Evolutionary conservation across 768 basidiomycete genomes (phyloP).

Genomic region (Ramaria sp.): DNA sequence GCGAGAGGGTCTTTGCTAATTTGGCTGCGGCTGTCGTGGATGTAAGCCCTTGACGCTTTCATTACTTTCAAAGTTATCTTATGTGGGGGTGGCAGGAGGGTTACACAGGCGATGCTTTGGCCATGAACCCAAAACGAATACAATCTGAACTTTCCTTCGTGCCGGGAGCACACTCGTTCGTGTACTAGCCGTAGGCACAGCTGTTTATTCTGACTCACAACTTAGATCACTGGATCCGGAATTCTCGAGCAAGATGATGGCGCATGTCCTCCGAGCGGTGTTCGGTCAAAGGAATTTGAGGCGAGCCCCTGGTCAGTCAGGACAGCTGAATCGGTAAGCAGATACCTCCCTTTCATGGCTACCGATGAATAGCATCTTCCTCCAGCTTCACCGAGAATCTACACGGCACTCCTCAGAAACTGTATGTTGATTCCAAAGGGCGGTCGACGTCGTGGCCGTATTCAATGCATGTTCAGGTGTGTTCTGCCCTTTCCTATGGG

Average conservation of each 20-base stretch:
- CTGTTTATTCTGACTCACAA: neutral
- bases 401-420: constrained; percentile 36
- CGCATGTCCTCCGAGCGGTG: constrained; percentile 53
- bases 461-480: constrained; percentile 42
- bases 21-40: constrained; percentile 43
- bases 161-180: constrained; percentile 20
- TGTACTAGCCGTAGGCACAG: neutral
- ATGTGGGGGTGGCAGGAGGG: constrained; percentile 23
- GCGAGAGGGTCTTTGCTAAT: constrained; percentile 52
- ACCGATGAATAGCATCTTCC: neutral
- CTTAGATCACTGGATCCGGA: constrained; percentile 35
- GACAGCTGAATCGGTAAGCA: constrained; percentile 43
- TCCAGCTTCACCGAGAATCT: constrained; percentile 38
- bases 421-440: constrained; percentile 45
- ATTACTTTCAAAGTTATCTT: neutral
- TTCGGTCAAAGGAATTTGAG: constrained; percentile 46
- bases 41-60: constrained; percentile 29
- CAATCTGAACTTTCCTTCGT: constrained; percentile 22
- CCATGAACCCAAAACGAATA: constrained; percentile 35
- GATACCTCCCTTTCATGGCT: neutral
- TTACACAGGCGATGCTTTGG: constrained; percentile 4
- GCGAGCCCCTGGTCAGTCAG: constrained; percentile 61
- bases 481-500: neutral
- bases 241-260: constrained; percentile 43
- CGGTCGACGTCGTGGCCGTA: constrained; percentile 53